phyloP scores from a whole-genome alignment of 257 asterid species.

The Lavandula angustifolia region DNA sequence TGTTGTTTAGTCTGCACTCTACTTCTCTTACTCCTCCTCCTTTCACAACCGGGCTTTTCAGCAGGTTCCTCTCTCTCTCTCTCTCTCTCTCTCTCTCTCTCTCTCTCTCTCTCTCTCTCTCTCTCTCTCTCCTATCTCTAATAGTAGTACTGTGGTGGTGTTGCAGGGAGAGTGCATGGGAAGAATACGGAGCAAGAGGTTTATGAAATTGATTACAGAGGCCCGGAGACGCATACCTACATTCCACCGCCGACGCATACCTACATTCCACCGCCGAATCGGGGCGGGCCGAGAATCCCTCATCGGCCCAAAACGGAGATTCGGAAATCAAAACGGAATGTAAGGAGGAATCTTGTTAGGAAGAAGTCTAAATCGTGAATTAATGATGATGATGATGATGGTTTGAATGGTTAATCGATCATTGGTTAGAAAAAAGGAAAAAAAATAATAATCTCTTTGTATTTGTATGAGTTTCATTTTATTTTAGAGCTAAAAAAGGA shows the following conservation, averaged over 20 bases:
- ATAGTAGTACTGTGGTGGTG: not conserved
- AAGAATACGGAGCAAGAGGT: conserved; percentile 38
- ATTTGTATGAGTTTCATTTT: not conserved
- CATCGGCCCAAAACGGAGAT: conserved; percentile 35
- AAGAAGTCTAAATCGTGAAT: conserved; percentile 1
- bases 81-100: not conserved
- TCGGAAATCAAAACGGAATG: conserved; percentile 37
- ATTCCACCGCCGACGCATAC: conserved; percentile 58
- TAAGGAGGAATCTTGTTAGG: conserved; percentile 24
- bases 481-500: not conserved
- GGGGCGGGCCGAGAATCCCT: conserved; percentile 42
- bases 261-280: conserved; percentile 46
- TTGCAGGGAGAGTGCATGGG: conserved; percentile 41
- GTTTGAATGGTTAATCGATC: too few species aligned
- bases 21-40: conserved; percentile 37
- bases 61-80: conserved; percentile 32
- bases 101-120: not conserved
- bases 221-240: conserved; percentile 56
- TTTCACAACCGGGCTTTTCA: conserved; percentile 35
- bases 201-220: conserved; percentile 55
- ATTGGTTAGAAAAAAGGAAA: not conserved
- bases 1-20: conserved; percentile 21
- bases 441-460: not conserved
- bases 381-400: not conserved
- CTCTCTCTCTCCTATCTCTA: not conserved